A percentile compares a stretch with the other conserved stretches of the same genome.
Conservation (phyloP, 2,329 filamentous ascomycete genomes). For the Ophidiomyces ophidiicola region DNA sequence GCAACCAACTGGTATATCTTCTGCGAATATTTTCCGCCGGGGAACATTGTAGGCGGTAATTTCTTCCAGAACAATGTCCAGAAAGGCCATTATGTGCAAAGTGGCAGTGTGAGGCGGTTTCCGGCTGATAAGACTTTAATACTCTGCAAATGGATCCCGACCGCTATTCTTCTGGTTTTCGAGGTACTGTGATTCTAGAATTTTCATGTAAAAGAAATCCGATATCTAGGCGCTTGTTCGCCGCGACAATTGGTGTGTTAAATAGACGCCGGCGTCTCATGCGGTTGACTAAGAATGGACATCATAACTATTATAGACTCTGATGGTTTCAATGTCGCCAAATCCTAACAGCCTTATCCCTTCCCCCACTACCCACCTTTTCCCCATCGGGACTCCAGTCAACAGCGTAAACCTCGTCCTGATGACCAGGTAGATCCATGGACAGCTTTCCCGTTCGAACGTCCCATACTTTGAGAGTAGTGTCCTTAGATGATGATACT, state of each 20-base stretch:
- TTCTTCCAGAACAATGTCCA: constrained; percentile 13
- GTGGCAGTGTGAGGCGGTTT: neutral
- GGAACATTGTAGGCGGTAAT: constrained; percentile 43
- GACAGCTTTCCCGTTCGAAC: constrained; percentile 71
- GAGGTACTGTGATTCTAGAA: too few relatives aligned
- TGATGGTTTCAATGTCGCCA: constrained; percentile 45
- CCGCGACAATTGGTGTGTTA: too few relatives aligned
- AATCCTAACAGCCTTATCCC: constrained; percentile 64
- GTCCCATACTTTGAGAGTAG: constrained; percentile 90
- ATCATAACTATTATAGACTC: too few relatives aligned
- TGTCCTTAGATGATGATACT: constrained; percentile 81
- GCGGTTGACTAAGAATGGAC: too few relatives aligned
- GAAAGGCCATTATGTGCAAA: neutral
- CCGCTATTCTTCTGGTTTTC: too few relatives aligned
- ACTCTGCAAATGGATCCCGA: too few relatives aligned
- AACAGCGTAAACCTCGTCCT: constrained; percentile 85
- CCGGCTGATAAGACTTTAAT: too few relatives aligned
- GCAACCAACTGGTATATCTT: constrained; percentile 52
- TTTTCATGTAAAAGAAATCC: too few relatives aligned
- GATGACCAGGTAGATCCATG: constrained; percentile 74
- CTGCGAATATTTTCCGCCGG: constrained; percentile 57
- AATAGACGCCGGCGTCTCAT: too few relatives aligned
- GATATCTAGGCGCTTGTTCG: too few relatives aligned
- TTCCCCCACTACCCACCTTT: constrained; percentile 79
- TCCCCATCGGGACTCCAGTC: constrained; percentile 91